A percentile compares a stretch with the other conserved stretches of the same genome.
These are phyloP conservation scores for Sugiyamaella valdiviana DNA, from an alignment of 805 yeast genomes.

Conservation along the genomic window DNA sequence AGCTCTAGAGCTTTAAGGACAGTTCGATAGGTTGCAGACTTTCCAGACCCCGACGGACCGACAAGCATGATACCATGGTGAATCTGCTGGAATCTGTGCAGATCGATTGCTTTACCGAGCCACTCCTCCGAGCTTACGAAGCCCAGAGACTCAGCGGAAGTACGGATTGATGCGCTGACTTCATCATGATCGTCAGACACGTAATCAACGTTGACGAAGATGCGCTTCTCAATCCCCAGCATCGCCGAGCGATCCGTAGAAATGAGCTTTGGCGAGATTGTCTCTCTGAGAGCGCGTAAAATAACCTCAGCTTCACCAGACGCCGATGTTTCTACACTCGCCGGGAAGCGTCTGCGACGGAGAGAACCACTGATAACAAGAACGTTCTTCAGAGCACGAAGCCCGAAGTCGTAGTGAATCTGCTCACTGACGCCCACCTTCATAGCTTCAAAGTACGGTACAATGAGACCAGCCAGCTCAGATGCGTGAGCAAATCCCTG, in stretches of 20 bases:
- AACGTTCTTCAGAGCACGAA: constrained; percentile 70
- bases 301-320: constrained; percentile 30
- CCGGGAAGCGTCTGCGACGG: constrained; percentile 24
- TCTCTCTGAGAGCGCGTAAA: constrained; percentile 49
- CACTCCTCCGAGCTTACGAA: constrained; percentile 37
- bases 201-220: constrained; percentile 18
- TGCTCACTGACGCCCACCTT: constrained; percentile 43
- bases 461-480: constrained; percentile 42
- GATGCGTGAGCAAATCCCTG: constrained; percentile 57
- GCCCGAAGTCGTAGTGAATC: constrained; percentile 83
- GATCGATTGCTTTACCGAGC: constrained; percentile 52
- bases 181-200: constrained; percentile 24
- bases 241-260: constrained; percentile 46
- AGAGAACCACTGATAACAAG: constrained; percentile 52
- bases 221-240: constrained; percentile 15
- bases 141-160: constrained; percentile 30
- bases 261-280: constrained; percentile 63
- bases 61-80: constrained; percentile 79
- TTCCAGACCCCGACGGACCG: constrained; percentile 74
- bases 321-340: neutral
- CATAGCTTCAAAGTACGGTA: constrained; percentile 49
- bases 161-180: constrained; percentile 27
- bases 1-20: constrained; percentile 41
- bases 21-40: constrained; percentile 48
- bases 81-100: constrained; percentile 51